Percentiles rank a stretch among this genome's conserved stretches.
Conservation (phyloP, 805 yeast species). For the Torulaspora quercuum region DNA sequence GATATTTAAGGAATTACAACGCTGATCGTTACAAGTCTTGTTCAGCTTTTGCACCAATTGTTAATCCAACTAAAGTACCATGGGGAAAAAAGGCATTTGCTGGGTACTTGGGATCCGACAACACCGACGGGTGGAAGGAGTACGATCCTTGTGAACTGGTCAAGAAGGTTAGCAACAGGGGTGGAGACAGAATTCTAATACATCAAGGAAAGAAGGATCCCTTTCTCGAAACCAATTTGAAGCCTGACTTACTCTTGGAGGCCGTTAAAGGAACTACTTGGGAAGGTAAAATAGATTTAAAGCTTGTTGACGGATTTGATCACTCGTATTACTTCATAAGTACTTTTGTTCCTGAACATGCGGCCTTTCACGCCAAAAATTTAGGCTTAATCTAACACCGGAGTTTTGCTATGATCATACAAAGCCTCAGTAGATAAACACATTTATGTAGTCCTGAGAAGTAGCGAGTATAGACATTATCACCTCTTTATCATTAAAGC, state of each 20-base stretch:
- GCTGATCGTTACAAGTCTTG: constrained; percentile 60
- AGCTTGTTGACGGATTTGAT: constrained; percentile 77
- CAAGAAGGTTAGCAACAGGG: constrained; percentile 43
- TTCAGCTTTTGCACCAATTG: constrained; percentile 87
- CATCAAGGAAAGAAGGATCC: constrained; percentile 80
- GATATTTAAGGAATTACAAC: constrained; percentile 65
- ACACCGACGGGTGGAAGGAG: constrained; percentile 50
- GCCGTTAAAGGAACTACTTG: constrained; percentile 55
- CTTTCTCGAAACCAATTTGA: constrained; percentile 66
- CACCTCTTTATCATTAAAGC: constrained; percentile 45
- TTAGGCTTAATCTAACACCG: constrained; percentile 36
- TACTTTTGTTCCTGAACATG: constrained; percentile 76
- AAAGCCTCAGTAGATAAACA: too few relatives aligned
- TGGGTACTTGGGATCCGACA: constrained; percentile 65
- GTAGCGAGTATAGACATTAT: neutral
- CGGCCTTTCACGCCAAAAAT: constrained; percentile 78
- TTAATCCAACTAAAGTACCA: constrained; percentile 68
- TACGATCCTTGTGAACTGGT: constrained; percentile 86
- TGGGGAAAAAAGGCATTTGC: constrained; percentile 89
- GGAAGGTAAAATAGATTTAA: constrained; percentile 56
- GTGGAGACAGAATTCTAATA: constrained; percentile 63
- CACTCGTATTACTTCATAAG: constrained; percentile 87
- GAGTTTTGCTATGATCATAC: too few relatives aligned
- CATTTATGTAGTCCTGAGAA: neutral
- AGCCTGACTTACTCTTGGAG: constrained; percentile 66